Conservation (phyloP, 495 filamentous ascomycete species). For the Pseudomonodictys pantanalensis region DNA sequence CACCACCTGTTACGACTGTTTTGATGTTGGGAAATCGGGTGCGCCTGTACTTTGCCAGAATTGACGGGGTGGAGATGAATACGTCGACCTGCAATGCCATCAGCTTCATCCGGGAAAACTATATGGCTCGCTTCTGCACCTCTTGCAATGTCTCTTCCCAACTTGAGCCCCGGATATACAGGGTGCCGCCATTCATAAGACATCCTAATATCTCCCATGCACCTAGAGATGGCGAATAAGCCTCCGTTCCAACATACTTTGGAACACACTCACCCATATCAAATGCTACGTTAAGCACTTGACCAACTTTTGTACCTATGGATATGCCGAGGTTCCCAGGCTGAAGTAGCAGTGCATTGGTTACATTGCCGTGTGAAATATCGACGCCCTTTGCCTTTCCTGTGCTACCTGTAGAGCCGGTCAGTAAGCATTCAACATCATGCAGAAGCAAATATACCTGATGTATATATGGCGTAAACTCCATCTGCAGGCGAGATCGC, state of each 20-base stretch:
- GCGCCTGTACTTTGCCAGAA: constrained; percentile 11
- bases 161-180: constrained; percentile 9
- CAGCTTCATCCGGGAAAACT: not conserved
- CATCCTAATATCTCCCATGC: constrained; percentile 25
- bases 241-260: not conserved
- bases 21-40: constrained; percentile 18
- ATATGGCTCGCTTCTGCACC: not conserved
- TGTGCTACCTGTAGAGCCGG: constrained; percentile 9
- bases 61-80: constrained; percentile 24
- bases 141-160: constrained; percentile 22
- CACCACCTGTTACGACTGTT: constrained; percentile 22
- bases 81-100: constrained; percentile 10
- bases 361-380: constrained; percentile 19
- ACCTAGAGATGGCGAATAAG: constrained; percentile 5
- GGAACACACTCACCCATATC: constrained; percentile 16
- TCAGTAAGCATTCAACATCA: not conserved
- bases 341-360: constrained; percentile 20
- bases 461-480: constrained; percentile 23
- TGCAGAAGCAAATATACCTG: not conserved
- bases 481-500: constrained; percentile 2
- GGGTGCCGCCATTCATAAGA: constrained; percentile 23
- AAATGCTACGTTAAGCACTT: constrained; percentile 23
- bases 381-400: constrained; percentile 21
- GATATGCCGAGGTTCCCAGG: constrained; percentile 10
- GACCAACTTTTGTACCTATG: constrained; percentile 13